Evolutionary conservation across 441 rosid species (phyloP), one percentile per base, ranked within the genome.

Genomic region (Corymbia citriodora): DNA sequence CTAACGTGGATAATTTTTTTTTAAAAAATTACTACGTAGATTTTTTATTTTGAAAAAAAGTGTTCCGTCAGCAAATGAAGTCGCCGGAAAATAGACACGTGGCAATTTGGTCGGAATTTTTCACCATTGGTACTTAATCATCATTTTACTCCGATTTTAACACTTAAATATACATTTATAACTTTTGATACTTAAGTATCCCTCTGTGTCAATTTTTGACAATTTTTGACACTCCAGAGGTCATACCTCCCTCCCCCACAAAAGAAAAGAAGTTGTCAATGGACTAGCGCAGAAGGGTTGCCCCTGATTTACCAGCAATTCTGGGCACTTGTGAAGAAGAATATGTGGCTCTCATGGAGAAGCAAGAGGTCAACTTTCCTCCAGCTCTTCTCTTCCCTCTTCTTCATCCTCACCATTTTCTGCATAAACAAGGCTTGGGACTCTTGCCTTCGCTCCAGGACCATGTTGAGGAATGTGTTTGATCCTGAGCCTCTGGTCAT

Each of bases 341-440:
- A 98, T 92, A 91, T 96, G 18, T 85, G 95, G 88, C 95, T 98
- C 6, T 96, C 99, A 92, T 96, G 98, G 99, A 89, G 98, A 90
- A 95, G 93, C 98, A 97, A 96, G 93, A 93, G 93, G 88, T 96
- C 99, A 10, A 93, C 96, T 25, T 94, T 94, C 85, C 91, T 98
- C 50, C 99, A 98, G 88, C 96, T 97, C 59, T 98, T 98, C 93
- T 93, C 99, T 48, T 97, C 99, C 2, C 89, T 98, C 65, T 94
- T 98, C 94, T 97, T 97, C 95, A 93, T 98, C 89, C 92, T 98
- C 91, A 93, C 97, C 88, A 94, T 98, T 88, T 96, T 95, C 93
- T 91, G 93, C 87, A 96, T 98, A 61, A 59, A 61, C 16, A 61
- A 27, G 16, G 16, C 31, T 27, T 61, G 68, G 68, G 31, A 61